Evolutionary conservation across 2,329 filamentous ascomycete genomes (phyloP).

Genomic region (Ophioceras dolichostomum): DNA sequence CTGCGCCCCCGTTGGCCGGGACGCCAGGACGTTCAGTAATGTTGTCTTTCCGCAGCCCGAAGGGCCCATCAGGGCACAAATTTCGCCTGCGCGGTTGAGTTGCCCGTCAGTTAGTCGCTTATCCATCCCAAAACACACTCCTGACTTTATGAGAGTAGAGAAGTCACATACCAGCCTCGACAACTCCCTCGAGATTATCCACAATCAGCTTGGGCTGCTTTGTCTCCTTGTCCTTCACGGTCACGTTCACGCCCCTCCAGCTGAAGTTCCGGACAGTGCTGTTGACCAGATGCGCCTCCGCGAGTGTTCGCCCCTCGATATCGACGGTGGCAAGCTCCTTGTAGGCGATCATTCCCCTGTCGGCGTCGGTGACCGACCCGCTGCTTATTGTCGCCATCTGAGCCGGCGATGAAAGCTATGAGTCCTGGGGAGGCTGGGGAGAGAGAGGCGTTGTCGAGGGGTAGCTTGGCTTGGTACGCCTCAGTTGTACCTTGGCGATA

Average conservation of each 20-base stretch:
- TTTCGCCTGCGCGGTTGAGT: conserved; percentile 46
- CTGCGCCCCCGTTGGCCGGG: conserved; percentile 37
- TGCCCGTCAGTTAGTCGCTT: no score
- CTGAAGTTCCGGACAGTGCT: conserved; percentile 49
- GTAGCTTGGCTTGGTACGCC: no score
- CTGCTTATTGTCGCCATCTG: conserved; percentile 6
- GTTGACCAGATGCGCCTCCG: conserved; percentile 45
- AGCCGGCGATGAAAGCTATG: neutral
- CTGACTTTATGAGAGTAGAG: no score
- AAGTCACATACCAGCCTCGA: conserved; percentile 53
- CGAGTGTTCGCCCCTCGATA: conserved; percentile 16
- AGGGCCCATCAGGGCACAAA: conserved; percentile 75
- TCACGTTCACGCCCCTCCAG: conserved; percentile 57
- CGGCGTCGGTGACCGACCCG: conserved; percentile 7
- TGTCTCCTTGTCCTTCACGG: conserved; percentile 60
- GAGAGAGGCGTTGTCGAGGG: neutral
- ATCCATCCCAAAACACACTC: no score
- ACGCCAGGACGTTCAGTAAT: conserved; percentile 65
- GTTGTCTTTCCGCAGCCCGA: conserved; percentile 69
- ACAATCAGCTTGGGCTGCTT: conserved; percentile 53
- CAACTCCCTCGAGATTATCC: conserved; percentile 47
- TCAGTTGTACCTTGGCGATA: no score
- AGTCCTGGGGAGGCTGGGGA: neutral
- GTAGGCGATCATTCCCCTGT: conserved; percentile 5
- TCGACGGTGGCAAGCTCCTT: conserved; percentile 7